Evolutionary conservation across 164 flowering plant genomes (phyloP), one percentile per base, ranked within the genome.

Genomic region (Protea cynaroides): DNA sequence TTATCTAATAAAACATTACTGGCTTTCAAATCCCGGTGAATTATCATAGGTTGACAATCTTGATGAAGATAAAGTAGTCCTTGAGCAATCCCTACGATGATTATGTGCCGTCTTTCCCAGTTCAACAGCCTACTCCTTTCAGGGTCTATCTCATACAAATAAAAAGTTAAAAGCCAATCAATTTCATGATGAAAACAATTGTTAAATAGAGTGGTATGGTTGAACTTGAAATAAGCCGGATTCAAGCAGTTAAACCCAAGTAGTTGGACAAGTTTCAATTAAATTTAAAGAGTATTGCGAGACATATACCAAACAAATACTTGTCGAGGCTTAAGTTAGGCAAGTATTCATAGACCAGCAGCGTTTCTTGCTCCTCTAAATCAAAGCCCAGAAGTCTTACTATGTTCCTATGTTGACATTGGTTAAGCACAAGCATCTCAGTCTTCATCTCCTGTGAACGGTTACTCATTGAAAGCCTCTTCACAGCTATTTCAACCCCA

Each of bases 341-440:
- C 19, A 47, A 47, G 52, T 47, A 47, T 18, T 47, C 52, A 47
- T 47, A 47, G 52, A 47, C 18, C 2, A 47, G 52, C 60, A 80
- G 63, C 62, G 68, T 81, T 65, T 83, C 85, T 11, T 66, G 64
- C 47, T 64, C 65, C 54, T 75, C 67, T 8, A 72, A 22, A 64
- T 77, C 66, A 54, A 66, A 81, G 18, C 87, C 85, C 23, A 72
- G 34, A 37, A 81, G 70, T 57, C 75, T 74, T 17, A 78, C 84
- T 7, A 83, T 65, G 65, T 83, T 81, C 52, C 17, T 47, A 47
- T 47, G 52, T n/a, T 47, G 52, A 47, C 12, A n/a, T 47, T 47
- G 12, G 52, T 79, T 69, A 25, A 78, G 65, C 24, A 79, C 19
- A 11, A 61, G 36, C n/a, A 83, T 78, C 71, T 83, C 86, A 34